Conservation (phyloP, 139 green algal species). For the Yamagishiella unicocca region DNA sequence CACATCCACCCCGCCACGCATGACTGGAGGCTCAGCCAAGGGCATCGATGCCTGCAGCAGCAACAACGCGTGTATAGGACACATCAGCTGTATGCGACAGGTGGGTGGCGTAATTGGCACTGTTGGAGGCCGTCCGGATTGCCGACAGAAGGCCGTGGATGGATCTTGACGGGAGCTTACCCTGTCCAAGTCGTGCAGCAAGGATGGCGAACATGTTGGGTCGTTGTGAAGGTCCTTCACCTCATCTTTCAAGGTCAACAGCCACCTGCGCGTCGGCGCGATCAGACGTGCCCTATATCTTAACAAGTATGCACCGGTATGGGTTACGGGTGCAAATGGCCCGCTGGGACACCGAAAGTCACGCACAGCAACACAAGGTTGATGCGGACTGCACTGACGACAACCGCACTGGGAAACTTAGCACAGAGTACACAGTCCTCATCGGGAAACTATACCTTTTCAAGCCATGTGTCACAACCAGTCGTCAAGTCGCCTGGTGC, state of each 20-base stretch:
- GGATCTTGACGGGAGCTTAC: background rate
- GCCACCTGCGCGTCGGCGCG: background rate
- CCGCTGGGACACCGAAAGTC: background rate
- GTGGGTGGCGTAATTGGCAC: background rate
- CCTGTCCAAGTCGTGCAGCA: background rate
- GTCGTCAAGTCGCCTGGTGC: background rate
- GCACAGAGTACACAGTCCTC: background rate
- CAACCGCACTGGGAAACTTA: background rate
- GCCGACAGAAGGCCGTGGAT: background rate
- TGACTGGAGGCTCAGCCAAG: background rate
- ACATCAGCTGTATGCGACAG: background rate
- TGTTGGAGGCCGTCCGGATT: background rate
- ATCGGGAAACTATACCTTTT: no score
- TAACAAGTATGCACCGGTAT: background rate
- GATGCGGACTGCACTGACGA: background rate
- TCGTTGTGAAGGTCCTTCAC: background rate
- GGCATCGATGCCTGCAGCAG: background rate
- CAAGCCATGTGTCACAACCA: background rate
- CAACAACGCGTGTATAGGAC: background rate
- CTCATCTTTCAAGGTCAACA: background rate
- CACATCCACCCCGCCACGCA: background rate
- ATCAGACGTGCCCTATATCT: background rate
- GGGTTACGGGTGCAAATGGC: background rate
- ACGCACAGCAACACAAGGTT: background rate
- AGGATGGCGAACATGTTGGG: background rate